Base-by-base conservation (phyloP, 495 filamentous ascomycete genomes). In the Aspergillus asperescens region DNA sequence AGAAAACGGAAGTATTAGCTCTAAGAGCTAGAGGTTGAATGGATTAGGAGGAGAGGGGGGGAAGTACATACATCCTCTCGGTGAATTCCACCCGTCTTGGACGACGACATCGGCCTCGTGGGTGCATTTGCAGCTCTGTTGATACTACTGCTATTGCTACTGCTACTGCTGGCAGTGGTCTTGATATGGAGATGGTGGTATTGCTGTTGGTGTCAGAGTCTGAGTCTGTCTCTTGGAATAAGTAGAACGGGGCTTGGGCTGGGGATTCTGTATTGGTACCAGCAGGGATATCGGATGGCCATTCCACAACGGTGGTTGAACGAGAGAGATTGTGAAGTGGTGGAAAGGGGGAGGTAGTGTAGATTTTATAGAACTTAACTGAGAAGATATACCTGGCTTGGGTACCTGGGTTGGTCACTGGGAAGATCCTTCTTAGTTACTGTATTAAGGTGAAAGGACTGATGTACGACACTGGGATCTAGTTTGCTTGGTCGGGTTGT, bases 401-500 rank as follows among this genome's bases (percentile, higher is more conserved):
- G n/a, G n/a, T n/a, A n/a, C n/a, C n/a, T 35, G n/a, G 32, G 32
- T 12, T 31, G 9, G 32, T 1, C 27, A 42, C 27, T 10, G 37
- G 15, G 10, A 24, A 28, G 23, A 19, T 15, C 2, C 15, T 15
- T 9, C 19, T 16, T 35, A 37, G 19, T 24, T n/a, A n/a, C n/a
- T n/a, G n/a, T n/a, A n/a, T n/a, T n/a, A n/a, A n/a, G n/a, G n/a
- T n/a, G n/a, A n/a, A n/a, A n/a, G n/a, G n/a, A 16, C 9, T 28
- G 1, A 47, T 47, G 51, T 54, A 34, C 24, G 25, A 54, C 50
- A 29, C 42, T 15, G 25, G 23, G 10, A 40, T 54, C 34, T 6
- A 9, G 51, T 32, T 54, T 47, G 51, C 42, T 40, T 32, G 15
- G 9, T 32, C 43, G 25, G 15, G 9, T 32, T 51, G 25, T 23